Conservation (phyloP, 257 asterid genomes). For the Thymus mandschuricus region DNA sequence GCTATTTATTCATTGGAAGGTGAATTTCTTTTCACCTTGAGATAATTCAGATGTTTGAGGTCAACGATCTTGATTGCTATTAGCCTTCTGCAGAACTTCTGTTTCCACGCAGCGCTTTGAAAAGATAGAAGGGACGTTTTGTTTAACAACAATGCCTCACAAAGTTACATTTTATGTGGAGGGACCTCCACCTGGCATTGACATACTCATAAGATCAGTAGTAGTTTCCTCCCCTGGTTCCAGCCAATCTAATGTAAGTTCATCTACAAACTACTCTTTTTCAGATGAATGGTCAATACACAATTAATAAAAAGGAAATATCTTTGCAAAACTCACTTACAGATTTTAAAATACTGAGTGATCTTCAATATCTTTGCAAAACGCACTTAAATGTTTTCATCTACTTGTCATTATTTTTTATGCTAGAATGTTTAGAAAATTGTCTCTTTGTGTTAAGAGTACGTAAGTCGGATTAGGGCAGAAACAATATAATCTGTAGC, state of each 20-base stretch:
- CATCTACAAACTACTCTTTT: conserved; percentile 17
- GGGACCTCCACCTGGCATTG: conserved; percentile 84
- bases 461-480: too few relatives aligned
- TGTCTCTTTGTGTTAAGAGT: too few relatives aligned
- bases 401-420: too few relatives aligned
- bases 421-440: too few relatives aligned
- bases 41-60: conserved; percentile 13
- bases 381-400: too few relatives aligned
- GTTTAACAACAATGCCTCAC: conserved; percentile 53
- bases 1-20: conserved; percentile 58
- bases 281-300: neutral
- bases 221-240: conserved; percentile 42
- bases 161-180: conserved; percentile 71
- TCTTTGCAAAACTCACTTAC: too few relatives aligned
- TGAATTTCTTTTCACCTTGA: neutral
- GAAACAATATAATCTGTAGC: too few relatives aligned
- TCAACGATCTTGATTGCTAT: conserved; percentile 34
- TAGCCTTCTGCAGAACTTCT: conserved; percentile 50
- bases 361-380: too few relatives aligned
- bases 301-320: too few relatives aligned
- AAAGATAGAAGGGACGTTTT: conserved; percentile 74
- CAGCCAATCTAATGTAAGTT: conserved; percentile 53
- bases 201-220: conserved; percentile 73
- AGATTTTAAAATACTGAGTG: too few relatives aligned
- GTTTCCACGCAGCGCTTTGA: conserved; percentile 65